Base-by-base conservation (phyloP, 1,284 basidiomycete genomes). In the Trametes versicolor region DNA sequence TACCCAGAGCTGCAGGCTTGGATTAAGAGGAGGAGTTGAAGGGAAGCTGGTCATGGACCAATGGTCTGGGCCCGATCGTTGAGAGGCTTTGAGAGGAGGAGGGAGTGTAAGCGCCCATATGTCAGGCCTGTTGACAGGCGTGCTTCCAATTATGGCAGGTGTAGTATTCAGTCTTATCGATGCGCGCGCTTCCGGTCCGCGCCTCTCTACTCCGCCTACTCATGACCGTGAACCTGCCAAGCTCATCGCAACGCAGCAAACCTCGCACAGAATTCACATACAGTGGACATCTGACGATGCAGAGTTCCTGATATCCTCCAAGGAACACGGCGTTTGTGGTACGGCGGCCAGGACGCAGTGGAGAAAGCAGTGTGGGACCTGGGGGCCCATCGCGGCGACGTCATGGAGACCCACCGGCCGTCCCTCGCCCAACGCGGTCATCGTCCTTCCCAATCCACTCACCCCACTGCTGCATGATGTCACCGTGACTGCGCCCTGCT, bases 381-480 rank as follows among this genome's bases (percentile, higher is more conserved):
- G 29, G 29, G 49, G 13, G 19, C 17, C 32, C 32, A n/a, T 48
- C 57, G 29, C 17, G 36, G n/a, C 60, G 60, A 61, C 60, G 60
- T 61, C 60, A 61, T 51, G 29, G 29, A 32, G n/a, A 51, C 29
- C 50, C 29, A 29, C 41, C 10, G 19, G n/a, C 49, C 27, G 37
- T 41, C 36, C 36, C 52, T 39, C 36, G n/a, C 52, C 41, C 34
- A 7, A 43, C 45, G 37, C 59, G 25, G 52, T 34, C 45, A 55
- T 12, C 7, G 23, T 2, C 59, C 59, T 54, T 25, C 59, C 59
- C 10, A 0, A n/a, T 53, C 48, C 48, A 25, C 34, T 15, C 59
- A 34, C 10, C 19, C 15, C 17, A 19, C 29, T 12, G 19, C 17
- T 10, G 23, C n/a, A 61, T 61, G 60, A 61, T 61, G 60, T 61